These are phyloP conservation scores for Cryphonectria naterciae DNA, from an alignment of 2,329 filamentous ascomycete species.

Conservation along the genomic window DNA sequence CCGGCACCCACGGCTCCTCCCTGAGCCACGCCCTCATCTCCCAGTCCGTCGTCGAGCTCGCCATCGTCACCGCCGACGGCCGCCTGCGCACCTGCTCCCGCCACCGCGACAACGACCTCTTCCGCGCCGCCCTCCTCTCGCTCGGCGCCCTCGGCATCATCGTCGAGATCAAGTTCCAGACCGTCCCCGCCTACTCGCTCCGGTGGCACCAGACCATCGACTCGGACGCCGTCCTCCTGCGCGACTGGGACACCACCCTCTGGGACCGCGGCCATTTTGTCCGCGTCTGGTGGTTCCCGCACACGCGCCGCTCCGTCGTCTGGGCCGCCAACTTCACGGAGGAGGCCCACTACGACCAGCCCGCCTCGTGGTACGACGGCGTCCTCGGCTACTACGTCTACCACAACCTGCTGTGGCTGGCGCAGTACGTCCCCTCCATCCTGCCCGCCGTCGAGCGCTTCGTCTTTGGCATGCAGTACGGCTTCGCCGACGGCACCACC, in stretches of 20 bases:
- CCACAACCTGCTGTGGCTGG: slow-evolving; percentile 83
- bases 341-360: slow-evolving; percentile 61
- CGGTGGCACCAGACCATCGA: slow-evolving; percentile 83
- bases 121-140: slow-evolving; percentile 84
- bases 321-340: slow-evolving; percentile 86
- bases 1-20: slow-evolving; percentile 90
- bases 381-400: slow-evolving; percentile 85
- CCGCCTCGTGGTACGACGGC: slow-evolving; percentile 78
- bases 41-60: slow-evolving; percentile 73
- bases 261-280: slow-evolving; percentile 90
- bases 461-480: slow-evolving; percentile 97
- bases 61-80: slow-evolving; percentile 82
- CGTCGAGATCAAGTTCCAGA: slow-evolving; percentile 83
- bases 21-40: slow-evolving; percentile 82
- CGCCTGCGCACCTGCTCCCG: slow-evolving; percentile 71
- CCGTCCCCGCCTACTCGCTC: slow-evolving; percentile 80
- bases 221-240: slow-evolving; percentile 68
- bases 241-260: slow-evolving; percentile 71
- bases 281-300: slow-evolving; percentile 97
- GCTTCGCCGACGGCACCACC: slow-evolving; percentile 72
- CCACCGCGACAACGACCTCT: slow-evolving; percentile 73
- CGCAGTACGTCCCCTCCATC: slow-evolving; percentile 76
- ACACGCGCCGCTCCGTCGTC: slow-evolving; percentile 82
- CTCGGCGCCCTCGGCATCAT: slow-evolving; percentile 91
- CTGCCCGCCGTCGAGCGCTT: slow-evolving; percentile 94